Base-by-base conservation (phyloP, 805 yeast species). In the Candida hispaniensis region DNA sequence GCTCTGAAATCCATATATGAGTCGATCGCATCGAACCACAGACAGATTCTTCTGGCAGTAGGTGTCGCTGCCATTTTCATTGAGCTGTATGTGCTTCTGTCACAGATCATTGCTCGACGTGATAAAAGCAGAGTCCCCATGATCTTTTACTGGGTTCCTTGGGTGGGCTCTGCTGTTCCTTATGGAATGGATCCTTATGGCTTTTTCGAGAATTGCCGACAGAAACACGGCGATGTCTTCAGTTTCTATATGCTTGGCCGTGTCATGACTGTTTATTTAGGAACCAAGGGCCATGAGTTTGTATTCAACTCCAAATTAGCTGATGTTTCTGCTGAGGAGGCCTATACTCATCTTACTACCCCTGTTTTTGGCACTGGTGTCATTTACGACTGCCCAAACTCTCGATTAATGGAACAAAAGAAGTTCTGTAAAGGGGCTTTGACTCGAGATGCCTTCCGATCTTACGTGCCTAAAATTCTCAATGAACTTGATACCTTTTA, bases 291-390 rank as follows among this genome's bases (percentile, higher is more conserved):
- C 47, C 95, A 91, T 59, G 98, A 91, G 57, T 86, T 91, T 55
- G 83, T 88, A 28, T 73, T 91, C 48, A 91, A 91, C 59, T 82
- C 94, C 26, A 86, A 81, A 60, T 66, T 79, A 36, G 71, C 75
- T 18, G 94, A 83, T 49, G 97, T 86, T 14, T 76, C 85, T 30
- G 98, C 98, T 30, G 97, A 91, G 57, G 96, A 80, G 30, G 97
- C 96, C 23, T 91, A 91, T 63, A 69, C 77, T 43, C 95, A 86
- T 55, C 69, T 91, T 59, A 91, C 98, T n/a, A 88, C 97, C n/a
- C 98, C 98, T 9, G 95, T 85, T 10, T 91, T 91, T 48, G 98
- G 98, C 49, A 75, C 85, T 52, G 98, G 97, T 51, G 98, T 91
- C 38, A 80, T 91, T 35, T 91, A 91, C 56, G 98, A 91, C 62